phyloP scores from a whole-genome alignment of 345 rosid species.

The Hypericum androsaemum region DNA sequence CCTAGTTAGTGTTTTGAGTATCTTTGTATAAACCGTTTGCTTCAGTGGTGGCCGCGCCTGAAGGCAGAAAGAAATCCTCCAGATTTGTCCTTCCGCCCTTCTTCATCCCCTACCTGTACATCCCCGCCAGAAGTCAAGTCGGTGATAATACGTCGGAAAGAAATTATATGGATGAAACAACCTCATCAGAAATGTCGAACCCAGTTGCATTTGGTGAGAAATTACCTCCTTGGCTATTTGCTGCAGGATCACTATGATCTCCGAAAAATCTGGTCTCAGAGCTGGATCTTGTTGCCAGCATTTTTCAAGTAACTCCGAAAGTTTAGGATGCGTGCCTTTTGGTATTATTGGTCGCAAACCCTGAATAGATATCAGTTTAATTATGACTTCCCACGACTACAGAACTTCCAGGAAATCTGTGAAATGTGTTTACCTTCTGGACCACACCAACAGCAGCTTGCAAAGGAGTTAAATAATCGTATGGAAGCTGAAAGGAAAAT shows the following conservation, averaged over 20 bases:
- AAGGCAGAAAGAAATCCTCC: constrained; percentile 80
- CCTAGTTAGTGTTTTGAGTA: constrained; percentile 12
- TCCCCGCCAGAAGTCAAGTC: constrained; percentile 2
- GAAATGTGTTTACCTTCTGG: constrained; percentile 53
- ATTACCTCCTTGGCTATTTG: constrained; percentile 71
- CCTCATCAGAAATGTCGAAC: not conserved
- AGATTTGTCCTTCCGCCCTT: constrained; percentile 59
- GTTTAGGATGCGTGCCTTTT: constrained; percentile 48
- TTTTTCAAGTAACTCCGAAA: constrained; percentile 57
- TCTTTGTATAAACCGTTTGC: not conserved
- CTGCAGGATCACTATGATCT: constrained; percentile 51
- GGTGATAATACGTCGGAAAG: not conserved
- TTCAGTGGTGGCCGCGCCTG: constrained; percentile 67
- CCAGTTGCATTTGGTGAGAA: no score
- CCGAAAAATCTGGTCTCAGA: constrained; percentile 76
- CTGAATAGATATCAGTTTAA: constrained; percentile 25
- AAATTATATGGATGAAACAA: not conserved
- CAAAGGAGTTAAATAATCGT: constrained; percentile 84
- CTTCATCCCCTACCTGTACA: constrained; percentile 61
- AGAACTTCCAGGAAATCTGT: no score
- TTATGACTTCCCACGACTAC: no score
- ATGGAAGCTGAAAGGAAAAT: constrained; percentile 62
- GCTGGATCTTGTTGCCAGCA: constrained; percentile 90
- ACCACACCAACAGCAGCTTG: constrained; percentile 98
- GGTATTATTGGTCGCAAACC: constrained; percentile 79